phyloP scores from a whole-genome alignment of 1,139 yeast species.

The Kodamaea plutei region DNA sequence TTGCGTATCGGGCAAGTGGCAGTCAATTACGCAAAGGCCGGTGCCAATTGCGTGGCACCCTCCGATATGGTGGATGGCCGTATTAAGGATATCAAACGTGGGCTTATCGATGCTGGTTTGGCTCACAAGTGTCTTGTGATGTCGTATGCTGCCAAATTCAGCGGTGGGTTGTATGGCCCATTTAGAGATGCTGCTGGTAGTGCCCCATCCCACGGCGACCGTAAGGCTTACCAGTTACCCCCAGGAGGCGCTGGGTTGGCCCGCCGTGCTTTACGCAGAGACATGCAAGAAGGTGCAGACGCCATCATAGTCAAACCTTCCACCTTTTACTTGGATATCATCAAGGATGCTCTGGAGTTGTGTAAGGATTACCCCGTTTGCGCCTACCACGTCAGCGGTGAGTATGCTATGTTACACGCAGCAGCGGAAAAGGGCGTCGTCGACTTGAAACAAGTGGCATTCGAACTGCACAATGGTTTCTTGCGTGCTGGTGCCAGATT shows the following conservation, averaged over 20 bases:
- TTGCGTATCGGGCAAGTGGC: constrained; percentile 91
- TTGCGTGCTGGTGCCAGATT: constrained; percentile 95
- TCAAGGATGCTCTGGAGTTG: constrained; percentile 80
- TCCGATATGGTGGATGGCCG: constrained; percentile 98
- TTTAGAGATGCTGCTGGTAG: constrained; percentile 97
- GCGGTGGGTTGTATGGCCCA: constrained; percentile 92
- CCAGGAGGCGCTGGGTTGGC: constrained; percentile 92
- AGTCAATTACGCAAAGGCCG: constrained; percentile 91
- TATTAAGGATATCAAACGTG: constrained; percentile 80
- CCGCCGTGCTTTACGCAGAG: constrained; percentile 83
- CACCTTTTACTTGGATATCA: constrained; percentile 87
- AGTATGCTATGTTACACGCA: constrained; percentile 96
- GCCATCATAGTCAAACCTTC: constrained; percentile 97
- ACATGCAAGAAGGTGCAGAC: constrained; percentile 90
- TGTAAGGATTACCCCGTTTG: constrained; percentile 86
- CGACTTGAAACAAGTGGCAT: constrained; percentile 84
- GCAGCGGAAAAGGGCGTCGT: constrained; percentile 95
- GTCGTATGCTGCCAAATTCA: constrained; percentile 93
- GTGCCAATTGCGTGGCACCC: constrained; percentile 95
- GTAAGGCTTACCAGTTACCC: constrained; percentile 91
- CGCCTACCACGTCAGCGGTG: constrained; percentile 97
- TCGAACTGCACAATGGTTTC: constrained; percentile 87
- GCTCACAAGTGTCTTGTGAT: constrained; percentile 87
- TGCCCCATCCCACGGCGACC: constrained; percentile 84
- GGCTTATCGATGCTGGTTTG: constrained; percentile 74